Percentiles rank a stretch among this genome's conserved stretches.
Conservation (phyloP, 1,284 basidiomycete species). For the Amylostereum areolatum region DNA sequence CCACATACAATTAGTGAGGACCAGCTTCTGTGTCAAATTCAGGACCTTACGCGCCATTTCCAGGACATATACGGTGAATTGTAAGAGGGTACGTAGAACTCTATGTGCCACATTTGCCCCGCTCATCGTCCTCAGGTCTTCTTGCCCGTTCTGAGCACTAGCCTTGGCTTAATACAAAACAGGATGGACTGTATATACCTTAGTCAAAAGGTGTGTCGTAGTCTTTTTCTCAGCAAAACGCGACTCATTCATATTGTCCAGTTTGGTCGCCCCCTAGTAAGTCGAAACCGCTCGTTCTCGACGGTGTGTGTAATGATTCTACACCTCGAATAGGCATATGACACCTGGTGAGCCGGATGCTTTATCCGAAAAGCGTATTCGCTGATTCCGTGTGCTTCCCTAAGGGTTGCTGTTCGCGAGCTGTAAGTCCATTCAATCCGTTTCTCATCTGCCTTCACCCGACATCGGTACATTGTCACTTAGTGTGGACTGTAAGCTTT, state of each 20-base stretch:
- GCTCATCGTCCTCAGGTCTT: too few relatives aligned
- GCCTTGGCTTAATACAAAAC: not conserved
- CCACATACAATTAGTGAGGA: slow-evolving; percentile 76
- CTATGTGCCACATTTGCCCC: too few relatives aligned
- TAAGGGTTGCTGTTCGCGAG: slow-evolving; percentile 70
- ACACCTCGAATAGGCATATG: slow-evolving; percentile 37
- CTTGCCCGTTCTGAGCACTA: not conserved
- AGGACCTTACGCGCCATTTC: not conserved
- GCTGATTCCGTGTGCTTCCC: not conserved
- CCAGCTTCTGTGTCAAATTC: not conserved
- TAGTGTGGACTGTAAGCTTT: slow-evolving; percentile 62
- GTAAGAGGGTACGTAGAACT: slow-evolving; percentile 30
- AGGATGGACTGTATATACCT: slow-evolving; percentile 95
- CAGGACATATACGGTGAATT: slow-evolving; percentile 91
- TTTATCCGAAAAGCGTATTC: not conserved
- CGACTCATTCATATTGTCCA: slow-evolving; percentile 12
- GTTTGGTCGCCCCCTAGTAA: slow-evolving; percentile 43
- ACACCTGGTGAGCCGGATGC: slow-evolving; percentile 39
- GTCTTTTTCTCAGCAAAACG: not conserved
- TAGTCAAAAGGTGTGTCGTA: slow-evolving; percentile 69
- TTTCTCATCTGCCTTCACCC: not conserved
- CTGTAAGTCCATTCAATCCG: slow-evolving; percentile 44
- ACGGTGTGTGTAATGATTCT: not conserved
- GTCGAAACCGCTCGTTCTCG: slow-evolving; percentile 8
- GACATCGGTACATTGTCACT: not conserved